Base-by-base conservation (phyloP, 768 basidiomycete species). In the Tricholoma flavovirens region DNA sequence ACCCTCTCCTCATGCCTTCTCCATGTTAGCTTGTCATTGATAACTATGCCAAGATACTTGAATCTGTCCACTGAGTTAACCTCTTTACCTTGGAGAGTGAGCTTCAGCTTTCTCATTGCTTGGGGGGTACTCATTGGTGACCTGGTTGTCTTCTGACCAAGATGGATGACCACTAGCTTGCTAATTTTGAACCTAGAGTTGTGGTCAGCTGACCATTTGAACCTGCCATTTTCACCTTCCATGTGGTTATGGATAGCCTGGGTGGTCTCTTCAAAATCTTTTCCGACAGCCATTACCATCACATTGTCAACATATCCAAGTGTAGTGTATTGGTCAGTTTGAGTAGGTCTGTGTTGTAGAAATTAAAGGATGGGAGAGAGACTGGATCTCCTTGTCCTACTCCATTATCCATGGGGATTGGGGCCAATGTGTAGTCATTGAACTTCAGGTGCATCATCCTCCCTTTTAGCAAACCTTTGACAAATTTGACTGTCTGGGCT, bases 311-410 rank as follows among this genome's bases (percentile, higher is more conserved):
- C 55, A 43, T 42, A 56, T 4, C 49, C 49, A 8, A 56, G 26
- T 21, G 49, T 38, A 38, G 6, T 1, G 15, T n/a, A 2, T 38
- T 6, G 6, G 14, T 38, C 2, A 38, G 36, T 6, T 38, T 14
- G 4, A 38, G 36, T 15, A 38, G 36, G 14, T 38, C 36, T 15
- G 36, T 14, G n/a, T 38, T 38, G 14, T 38, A 38, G 36, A 38
- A 15, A 6, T 38, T 38, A n/a, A 38, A 38, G n/a, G 36, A 38
- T 2, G 36, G 36, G 36, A 38, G 36, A 6, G 65, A 66, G 2
- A 64, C 24, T 6, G 62, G 63, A 59, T 62, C 60, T 2, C 65
- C 65, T 51, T 68, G 67, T 3, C 64, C 62, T 36, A 66, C 62
- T 4, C 67, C 60, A 24, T 64, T 66, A 30, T 32, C 10, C 1